Evolutionary conservation across 2,329 filamentous ascomycete genomes (phyloP).

Genomic region (Alternaria ventricosa): DNA sequence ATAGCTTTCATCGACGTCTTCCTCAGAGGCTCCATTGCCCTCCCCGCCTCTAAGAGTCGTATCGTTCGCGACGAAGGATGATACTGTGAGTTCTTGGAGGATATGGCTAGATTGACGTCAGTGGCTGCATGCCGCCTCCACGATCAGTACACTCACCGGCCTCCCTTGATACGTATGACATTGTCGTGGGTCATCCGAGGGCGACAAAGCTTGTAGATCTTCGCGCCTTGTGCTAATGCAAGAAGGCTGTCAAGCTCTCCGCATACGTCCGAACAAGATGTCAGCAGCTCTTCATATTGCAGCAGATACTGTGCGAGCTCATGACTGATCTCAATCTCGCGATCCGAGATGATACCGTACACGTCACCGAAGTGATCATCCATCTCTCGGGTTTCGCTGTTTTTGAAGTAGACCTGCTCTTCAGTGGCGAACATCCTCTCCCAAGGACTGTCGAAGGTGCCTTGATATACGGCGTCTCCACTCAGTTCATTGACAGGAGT

Average conservation of each 20-base stretch:
- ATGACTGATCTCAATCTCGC: slow-evolving; percentile 88
- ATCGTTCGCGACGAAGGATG: slow-evolving; percentile 83
- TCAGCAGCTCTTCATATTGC: slow-evolving; percentile 69
- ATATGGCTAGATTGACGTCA: slow-evolving; percentile 64
- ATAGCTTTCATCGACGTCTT: neutral
- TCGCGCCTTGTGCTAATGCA: slow-evolving; percentile 79
- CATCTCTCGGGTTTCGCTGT: slow-evolving; percentile 77
- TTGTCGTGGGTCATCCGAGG: slow-evolving; percentile 76
- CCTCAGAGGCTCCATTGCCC: slow-evolving; percentile 17
- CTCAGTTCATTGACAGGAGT: slow-evolving; percentile 68
- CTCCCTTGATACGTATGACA: slow-evolving; percentile 74
- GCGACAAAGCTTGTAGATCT: slow-evolving; percentile 71
- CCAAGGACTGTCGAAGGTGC: slow-evolving; percentile 69
- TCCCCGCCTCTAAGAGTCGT: slow-evolving; percentile 70
- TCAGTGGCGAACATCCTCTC: slow-evolving; percentile 77
- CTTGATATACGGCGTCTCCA: slow-evolving; percentile 68
- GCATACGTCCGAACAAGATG: slow-evolving; percentile 75
- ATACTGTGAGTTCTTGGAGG: slow-evolving; percentile 82
- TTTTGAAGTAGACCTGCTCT: slow-evolving; percentile 83
- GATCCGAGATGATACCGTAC: slow-evolving; percentile 85
- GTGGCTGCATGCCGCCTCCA: neutral
- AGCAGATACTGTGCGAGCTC: slow-evolving; percentile 74
- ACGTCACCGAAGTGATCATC: slow-evolving; percentile 84
- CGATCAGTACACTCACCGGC: slow-evolving; percentile 59
- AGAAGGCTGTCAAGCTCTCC: slow-evolving; percentile 87